These are phyloP conservation scores for Botrytis fragariae DNA, from an alignment of 2,329 filamentous ascomycete species.

Conservation along the genomic window DNA sequence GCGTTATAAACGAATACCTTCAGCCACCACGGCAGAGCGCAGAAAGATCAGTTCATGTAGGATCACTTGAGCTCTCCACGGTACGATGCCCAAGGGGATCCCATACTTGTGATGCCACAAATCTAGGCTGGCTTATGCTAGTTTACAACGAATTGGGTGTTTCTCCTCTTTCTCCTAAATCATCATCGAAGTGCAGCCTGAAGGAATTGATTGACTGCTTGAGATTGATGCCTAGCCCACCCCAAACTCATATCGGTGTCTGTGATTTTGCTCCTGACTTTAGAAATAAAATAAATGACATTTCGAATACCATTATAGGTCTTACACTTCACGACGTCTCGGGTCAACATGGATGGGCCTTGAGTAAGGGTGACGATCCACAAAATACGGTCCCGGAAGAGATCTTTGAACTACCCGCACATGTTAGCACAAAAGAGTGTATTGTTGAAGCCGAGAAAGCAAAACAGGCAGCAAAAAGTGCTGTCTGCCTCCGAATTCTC, in stretches of 20 bases:
- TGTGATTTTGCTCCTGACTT: conserved; percentile 52
- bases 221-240: conserved; percentile 46
- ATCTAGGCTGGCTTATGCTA: conserved; percentile 55
- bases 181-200: conserved; percentile 42
- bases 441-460: conserved; percentile 26
- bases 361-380: conserved; percentile 42
- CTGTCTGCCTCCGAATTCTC: conserved; percentile 44
- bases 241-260: conserved; percentile 44
- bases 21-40: conserved; percentile 27
- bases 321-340: conserved; percentile 50
- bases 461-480: neutral
- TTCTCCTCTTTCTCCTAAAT: conserved; percentile 41
- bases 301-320: conserved; percentile 51
- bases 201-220: conserved; percentile 47
- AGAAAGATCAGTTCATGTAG: conserved; percentile 25
- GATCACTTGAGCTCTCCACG: conserved; percentile 40
- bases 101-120: conserved; percentile 51
- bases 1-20: conserved; percentile 48
- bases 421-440: conserved; percentile 14
- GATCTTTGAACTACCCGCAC: conserved; percentile 18
- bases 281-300: conserved; percentile 48
- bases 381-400: conserved; percentile 14
- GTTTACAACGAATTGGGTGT: conserved; percentile 48
- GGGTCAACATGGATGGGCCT: conserved; percentile 49
- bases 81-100: conserved; percentile 50